Percentiles rank a stretch among this genome's conserved stretches.
phyloP scores from a whole-genome alignment of 2,329 filamentous ascomycete genomes.

The Ophiocordyceps unilateralis region DNA sequence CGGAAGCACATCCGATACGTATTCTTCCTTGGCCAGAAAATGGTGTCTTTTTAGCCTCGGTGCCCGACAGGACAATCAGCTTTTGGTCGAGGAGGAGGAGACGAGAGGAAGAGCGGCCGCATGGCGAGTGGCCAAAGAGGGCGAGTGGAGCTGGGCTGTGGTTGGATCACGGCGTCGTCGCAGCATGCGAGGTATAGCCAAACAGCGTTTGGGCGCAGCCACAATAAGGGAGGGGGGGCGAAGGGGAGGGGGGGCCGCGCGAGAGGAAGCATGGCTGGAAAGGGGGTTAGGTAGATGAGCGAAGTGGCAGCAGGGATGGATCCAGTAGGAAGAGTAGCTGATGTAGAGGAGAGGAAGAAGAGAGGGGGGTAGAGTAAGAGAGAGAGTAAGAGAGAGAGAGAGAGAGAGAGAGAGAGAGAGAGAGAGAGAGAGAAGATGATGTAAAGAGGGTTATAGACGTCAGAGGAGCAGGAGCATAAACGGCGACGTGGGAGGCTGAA shows the following conservation, averaged over 20 bases:
- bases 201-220: not conserved
- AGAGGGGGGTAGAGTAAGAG: not conserved
- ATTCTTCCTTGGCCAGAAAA: not conserved
- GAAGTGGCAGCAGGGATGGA: no score
- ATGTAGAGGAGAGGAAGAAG: not conserved
- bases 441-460: no score
- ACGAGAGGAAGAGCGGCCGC: slow-evolving; percentile 14
- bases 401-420: not conserved
- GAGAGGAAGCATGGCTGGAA: no score
- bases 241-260: no score
- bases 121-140: slow-evolving; percentile 15
- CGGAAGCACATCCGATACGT: not conserved
- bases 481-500: no score
- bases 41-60: not conserved
- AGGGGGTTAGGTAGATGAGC: no score
- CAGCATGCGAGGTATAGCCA: slow-evolving; percentile 1
- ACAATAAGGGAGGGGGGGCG: no score
- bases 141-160: slow-evolving; percentile 12
- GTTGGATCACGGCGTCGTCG: slow-evolving; percentile 8
- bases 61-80: no score
- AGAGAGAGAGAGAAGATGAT: not conserved
- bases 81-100: not conserved
- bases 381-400: not conserved
- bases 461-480: no score
- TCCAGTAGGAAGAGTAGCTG: no score